A percentile compares a stretch with the other conserved stretches of the same genome.
These are phyloP conservation scores for Phytopythium vexans DNA, from an alignment of 352 stramenopile species.

Conservation along the genomic window DNA sequence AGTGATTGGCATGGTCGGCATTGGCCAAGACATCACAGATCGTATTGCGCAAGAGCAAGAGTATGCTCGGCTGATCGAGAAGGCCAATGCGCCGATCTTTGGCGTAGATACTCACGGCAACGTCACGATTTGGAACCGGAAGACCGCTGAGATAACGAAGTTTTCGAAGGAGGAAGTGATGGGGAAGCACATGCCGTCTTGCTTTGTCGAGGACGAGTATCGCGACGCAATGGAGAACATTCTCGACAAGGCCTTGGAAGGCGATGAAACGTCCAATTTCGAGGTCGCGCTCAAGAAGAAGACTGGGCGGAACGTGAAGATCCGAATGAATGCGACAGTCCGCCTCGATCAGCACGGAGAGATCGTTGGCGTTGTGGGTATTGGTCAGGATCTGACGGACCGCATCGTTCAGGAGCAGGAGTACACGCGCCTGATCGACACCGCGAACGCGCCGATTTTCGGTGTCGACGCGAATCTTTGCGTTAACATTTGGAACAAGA, in stretches of 20 bases:
- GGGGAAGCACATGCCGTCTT: slow-evolving; percentile 44
- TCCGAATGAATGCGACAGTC: slow-evolving; percentile 68
- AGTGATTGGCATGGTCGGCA: slow-evolving; percentile 88
- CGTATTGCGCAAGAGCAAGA: slow-evolving; percentile 74
- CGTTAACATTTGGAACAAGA: slow-evolving; percentile 93
- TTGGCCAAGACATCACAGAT: slow-evolving; percentile 83
- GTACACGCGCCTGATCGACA: slow-evolving; percentile 90
- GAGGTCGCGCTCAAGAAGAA: slow-evolving; percentile 79
- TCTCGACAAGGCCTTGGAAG: slow-evolving; percentile 53
- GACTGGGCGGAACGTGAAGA: slow-evolving; percentile 54
- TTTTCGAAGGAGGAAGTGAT: slow-evolving; percentile 46
- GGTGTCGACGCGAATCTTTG: slow-evolving; percentile 85
- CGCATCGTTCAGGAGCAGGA: slow-evolving; percentile 85
- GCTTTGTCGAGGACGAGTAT: slow-evolving; percentile 59
- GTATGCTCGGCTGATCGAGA: slow-evolving; percentile 50
- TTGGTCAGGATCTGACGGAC: slow-evolving; percentile 85
- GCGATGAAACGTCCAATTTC: slow-evolving; percentile 79
- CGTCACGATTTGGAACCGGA: slow-evolving; percentile 61
- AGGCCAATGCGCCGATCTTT: slow-evolving; percentile 64
- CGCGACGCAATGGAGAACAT: slow-evolving; percentile 41
- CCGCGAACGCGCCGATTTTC: slow-evolving; percentile 89
- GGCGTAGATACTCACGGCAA: slow-evolving; percentile 42
- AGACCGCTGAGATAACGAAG: slow-evolving; percentile 42
- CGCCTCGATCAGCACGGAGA: slow-evolving; percentile 67
- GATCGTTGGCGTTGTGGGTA: slow-evolving; percentile 83